Evolutionary conservation across 176 grass and related monocot species (phyloP).

Genomic region (Hordeum marinum): DNA sequence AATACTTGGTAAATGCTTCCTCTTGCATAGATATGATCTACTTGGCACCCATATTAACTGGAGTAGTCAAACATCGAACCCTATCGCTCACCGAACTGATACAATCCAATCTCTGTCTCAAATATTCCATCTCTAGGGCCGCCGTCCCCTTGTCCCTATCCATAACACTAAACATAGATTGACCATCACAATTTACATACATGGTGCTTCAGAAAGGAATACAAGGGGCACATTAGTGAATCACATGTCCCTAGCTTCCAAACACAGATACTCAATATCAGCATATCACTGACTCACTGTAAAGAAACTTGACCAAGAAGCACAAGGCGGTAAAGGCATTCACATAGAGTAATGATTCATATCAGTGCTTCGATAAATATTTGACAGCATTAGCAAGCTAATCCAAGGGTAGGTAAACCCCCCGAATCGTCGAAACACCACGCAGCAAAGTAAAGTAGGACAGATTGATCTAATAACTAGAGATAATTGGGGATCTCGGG

Average conservation of each 20-base stretch:
- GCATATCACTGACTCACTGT: not conserved
- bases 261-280: not conserved
- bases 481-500: not conserved
- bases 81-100: not conserved
- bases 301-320: slow-evolving; percentile 15
- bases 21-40: not conserved
- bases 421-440: not conserved
- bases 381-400: not conserved
- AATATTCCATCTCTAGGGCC: not conserved
- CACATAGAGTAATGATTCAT: not conserved
- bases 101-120: not conserved
- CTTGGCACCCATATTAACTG: not conserved
- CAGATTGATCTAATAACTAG: slow-evolving; percentile 2
- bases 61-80: not conserved
- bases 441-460: not conserved
- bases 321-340: not conserved
- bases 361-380: slow-evolving; percentile 8
- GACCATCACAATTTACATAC: not conserved
- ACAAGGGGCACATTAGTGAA: not conserved
- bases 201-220: slow-evolving; percentile 5
- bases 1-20: not conserved
- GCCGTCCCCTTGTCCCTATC: not conserved
- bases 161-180: not conserved
- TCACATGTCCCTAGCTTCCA: not conserved
- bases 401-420: not conserved